phyloP scores from a whole-genome alignment of 805 yeast genomes.

The Wickerhamiella azymoides region DNA sequence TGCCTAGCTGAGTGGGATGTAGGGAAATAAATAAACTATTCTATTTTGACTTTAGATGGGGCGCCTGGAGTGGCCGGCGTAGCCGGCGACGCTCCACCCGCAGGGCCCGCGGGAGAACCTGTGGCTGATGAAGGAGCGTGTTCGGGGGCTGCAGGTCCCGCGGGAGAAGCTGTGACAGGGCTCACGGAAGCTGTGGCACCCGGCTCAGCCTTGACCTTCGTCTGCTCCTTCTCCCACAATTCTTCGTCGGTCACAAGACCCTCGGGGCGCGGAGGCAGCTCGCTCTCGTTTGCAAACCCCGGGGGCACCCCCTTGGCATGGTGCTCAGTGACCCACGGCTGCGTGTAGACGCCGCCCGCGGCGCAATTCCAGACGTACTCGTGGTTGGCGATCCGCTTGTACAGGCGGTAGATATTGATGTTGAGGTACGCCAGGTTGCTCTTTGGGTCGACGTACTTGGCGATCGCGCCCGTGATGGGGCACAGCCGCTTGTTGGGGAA shows the following conservation, averaged over 20 bases:
- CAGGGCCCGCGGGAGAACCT: too few relatives aligned
- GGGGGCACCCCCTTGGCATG: constrained; percentile 84
- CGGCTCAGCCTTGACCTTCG: background rate
- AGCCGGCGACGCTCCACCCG: too few relatives aligned
- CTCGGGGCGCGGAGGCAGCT: constrained; percentile 5
- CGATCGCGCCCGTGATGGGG: constrained; percentile 69
- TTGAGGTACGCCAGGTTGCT: constrained; percentile 78
- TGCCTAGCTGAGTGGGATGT: constrained; percentile 11
- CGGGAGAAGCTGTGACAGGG: too few relatives aligned
- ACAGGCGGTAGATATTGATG: constrained; percentile 62
- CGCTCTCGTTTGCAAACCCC: constrained; percentile 38
- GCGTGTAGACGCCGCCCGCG: constrained; percentile 34
- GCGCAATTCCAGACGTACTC: constrained; percentile 38
- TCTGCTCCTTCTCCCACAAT: background rate
- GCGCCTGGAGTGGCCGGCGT: too few relatives aligned
- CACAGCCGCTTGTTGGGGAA: constrained; percentile 39
- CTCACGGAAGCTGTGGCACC: background rate
- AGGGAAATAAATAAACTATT: background rate
- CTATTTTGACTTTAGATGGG: background rate
- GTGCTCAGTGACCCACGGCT: constrained; percentile 27
- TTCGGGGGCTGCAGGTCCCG: too few relatives aligned
- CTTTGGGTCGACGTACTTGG: constrained; percentile 75
- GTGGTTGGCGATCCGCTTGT: constrained; percentile 37
- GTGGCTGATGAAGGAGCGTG: too few relatives aligned
- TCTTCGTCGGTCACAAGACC: background rate